Conservation (phyloP, 78 protist species). For the Chrysochromulina tobinii region DNA sequence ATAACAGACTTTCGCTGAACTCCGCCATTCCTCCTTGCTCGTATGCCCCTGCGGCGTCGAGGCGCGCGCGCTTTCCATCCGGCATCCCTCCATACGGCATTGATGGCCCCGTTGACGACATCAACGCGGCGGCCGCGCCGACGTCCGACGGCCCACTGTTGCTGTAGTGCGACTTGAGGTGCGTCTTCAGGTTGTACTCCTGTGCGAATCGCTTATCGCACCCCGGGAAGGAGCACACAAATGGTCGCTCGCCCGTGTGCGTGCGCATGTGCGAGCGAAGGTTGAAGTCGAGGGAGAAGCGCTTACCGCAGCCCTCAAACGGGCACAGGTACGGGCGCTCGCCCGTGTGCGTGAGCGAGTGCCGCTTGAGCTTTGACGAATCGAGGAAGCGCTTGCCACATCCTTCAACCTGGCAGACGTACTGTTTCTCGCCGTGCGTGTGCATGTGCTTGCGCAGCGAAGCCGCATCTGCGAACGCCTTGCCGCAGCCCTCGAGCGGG, state of each 20-base stretch:
- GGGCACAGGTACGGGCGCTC: constrained; percentile 19
- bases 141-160: too few species aligned
- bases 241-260: constrained; percentile 33
- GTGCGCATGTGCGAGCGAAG: constrained; percentile 32
- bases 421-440: constrained; percentile 28
- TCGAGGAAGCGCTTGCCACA: constrained; percentile 26
- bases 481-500: constrained; percentile 1
- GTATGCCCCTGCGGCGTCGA: too few species aligned
- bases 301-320: neutral
- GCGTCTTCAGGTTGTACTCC: constrained; percentile 26
- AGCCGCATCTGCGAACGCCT: neutral
- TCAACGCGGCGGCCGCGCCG: too few species aligned
- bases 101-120: too few species aligned
- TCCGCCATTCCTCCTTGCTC: too few species aligned
- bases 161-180: neutral
- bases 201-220: constrained; percentile 16
- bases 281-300: constrained; percentile 36
- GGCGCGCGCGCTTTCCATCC: too few species aligned
- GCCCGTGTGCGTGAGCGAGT: constrained; percentile 19
- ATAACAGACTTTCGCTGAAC: too few species aligned
- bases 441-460: constrained; percentile 31
- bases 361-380: constrained; percentile 22
- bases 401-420: constrained; percentile 22
- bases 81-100: too few species aligned
- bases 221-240: neutral